A percentile compares a stretch with the other conserved stretches of the same genome.
Conservation (phyloP, 2,329 filamentous ascomycete genomes). For the Domatiomyces catenatus region DNA sequence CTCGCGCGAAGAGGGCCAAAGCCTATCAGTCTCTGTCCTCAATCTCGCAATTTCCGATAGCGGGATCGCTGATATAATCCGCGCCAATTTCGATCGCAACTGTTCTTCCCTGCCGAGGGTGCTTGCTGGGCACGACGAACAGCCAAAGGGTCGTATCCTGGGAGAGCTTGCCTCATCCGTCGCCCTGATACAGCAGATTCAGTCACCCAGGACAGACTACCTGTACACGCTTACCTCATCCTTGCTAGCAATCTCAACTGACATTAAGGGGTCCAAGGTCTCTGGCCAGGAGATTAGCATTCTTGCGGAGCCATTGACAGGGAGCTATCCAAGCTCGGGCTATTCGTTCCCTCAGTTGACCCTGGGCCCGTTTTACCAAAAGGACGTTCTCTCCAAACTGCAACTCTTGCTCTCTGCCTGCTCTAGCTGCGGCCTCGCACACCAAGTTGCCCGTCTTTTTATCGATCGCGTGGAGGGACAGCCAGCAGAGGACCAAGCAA, state of each 20-base stretch:
- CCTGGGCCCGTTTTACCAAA: background rate
- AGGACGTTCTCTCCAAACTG: background rate
- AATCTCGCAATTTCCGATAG: slow-evolving; percentile 49
- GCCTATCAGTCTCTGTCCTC: slow-evolving; percentile 32
- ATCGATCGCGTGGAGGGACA: background rate
- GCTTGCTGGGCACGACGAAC: slow-evolving; percentile 73
- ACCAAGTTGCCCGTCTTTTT: background rate
- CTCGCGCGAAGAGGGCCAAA: slow-evolving; percentile 32
- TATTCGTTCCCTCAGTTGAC: background rate
- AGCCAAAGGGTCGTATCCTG: slow-evolving; percentile 56
- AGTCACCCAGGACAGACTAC: background rate
- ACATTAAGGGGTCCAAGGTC: background rate
- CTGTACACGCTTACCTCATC: background rate
- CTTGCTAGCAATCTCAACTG: background rate
- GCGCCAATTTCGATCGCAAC: slow-evolving; percentile 64
- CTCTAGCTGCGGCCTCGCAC: background rate
- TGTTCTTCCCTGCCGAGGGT: slow-evolving; percentile 61
- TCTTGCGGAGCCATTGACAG: background rate
- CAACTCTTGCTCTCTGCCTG: background rate
- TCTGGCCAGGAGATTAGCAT: background rate
- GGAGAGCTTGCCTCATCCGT: slow-evolving; percentile 56
- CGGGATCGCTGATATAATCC: slow-evolving; percentile 48
- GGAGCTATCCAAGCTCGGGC: too few relatives aligned
- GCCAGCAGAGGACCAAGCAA: slow-evolving; percentile 27
- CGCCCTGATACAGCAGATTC: background rate